Conservation (phyloP, 208 protist species). For the Acanthamoeba sp. region DNA sequence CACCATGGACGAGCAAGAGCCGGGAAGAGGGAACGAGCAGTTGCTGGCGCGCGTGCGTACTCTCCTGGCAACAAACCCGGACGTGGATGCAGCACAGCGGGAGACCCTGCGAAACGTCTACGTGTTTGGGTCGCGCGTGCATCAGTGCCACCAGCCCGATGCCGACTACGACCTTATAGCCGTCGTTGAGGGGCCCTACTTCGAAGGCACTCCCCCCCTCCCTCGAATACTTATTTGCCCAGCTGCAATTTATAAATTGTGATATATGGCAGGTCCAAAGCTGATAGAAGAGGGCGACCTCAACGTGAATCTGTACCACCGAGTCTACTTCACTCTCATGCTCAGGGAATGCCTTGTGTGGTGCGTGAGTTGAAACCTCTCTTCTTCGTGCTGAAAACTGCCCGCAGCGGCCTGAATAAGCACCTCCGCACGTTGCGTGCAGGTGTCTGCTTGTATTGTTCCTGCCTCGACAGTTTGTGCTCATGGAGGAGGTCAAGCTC, state of each 20-base stretch:
- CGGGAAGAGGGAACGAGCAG: not conserved
- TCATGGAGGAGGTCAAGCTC: not conserved
- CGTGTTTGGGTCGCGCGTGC: constrained; percentile 36
- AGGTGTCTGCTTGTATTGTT: constrained; percentile 47
- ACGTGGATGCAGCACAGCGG: not conserved
- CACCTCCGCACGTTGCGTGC: not conserved
- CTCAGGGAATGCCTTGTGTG: constrained; percentile 14
- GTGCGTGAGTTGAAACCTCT: not conserved
- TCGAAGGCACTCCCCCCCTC: not conserved
- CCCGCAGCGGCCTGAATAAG: not conserved
- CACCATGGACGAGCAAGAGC: not conserved
- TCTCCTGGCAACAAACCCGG: not conserved
- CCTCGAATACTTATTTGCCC: not conserved
- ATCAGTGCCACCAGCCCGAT: not conserved
- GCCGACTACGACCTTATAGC: constrained; percentile 58
- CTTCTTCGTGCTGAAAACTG: no score
- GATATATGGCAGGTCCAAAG: not conserved
- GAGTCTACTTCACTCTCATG: constrained; percentile 21
- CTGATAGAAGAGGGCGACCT: not conserved
- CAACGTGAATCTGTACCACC: constrained; percentile 51
- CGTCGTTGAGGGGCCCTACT: constrained; percentile 39
- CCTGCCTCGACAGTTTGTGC: constrained; percentile 1
- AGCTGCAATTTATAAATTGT: not conserved
- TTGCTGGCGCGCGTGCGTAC: not conserved
- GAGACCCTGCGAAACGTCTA: constrained; percentile 6